These are phyloP conservation scores for Emiliania huxleyi DNA, from an alignment of 78 protist species.

Conservation along the genomic window DNA sequence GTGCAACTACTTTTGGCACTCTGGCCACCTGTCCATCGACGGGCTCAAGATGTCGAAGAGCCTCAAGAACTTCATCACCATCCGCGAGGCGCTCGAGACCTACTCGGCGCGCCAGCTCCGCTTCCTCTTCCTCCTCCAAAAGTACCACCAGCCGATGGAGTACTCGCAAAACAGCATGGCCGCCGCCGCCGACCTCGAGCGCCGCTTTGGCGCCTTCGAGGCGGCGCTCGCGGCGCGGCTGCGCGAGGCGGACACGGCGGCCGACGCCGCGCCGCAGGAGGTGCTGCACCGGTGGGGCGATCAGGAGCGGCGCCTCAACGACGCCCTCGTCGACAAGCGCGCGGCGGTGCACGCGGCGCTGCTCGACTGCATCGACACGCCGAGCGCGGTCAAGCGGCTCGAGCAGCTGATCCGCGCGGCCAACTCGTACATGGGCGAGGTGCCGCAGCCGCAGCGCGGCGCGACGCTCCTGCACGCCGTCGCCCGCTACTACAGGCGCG, in stretches of 20 bases:
- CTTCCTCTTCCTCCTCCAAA: constrained; percentile 31
- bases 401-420: constrained; percentile 26
- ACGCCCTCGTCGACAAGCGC: background rate
- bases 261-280: background rate
- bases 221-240: background rate
- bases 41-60: constrained; percentile 97
- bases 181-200: constrained; percentile 53
- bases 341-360: background rate
- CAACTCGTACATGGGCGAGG: background rate
- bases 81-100: constrained; percentile 67
- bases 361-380: constrained; percentile 85
- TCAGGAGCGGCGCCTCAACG: background rate
- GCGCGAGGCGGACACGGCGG: background rate
- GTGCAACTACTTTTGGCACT: constrained; percentile 56
- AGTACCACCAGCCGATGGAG: background rate
- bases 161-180: constrained; percentile 63
- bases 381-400: constrained; percentile 50
- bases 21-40: constrained; percentile 81
- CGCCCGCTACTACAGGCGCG: constrained; percentile 35
- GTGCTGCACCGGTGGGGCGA: background rate
- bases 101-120: constrained; percentile 41
- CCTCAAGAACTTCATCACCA: constrained; percentile 97
- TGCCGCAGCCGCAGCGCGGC: background rate
- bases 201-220: background rate
- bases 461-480: background rate